These are phyloP conservation scores for Panellus pusillus DNA, from an alignment of 768 basidiomycete genomes.

Conservation along the genomic window DNA sequence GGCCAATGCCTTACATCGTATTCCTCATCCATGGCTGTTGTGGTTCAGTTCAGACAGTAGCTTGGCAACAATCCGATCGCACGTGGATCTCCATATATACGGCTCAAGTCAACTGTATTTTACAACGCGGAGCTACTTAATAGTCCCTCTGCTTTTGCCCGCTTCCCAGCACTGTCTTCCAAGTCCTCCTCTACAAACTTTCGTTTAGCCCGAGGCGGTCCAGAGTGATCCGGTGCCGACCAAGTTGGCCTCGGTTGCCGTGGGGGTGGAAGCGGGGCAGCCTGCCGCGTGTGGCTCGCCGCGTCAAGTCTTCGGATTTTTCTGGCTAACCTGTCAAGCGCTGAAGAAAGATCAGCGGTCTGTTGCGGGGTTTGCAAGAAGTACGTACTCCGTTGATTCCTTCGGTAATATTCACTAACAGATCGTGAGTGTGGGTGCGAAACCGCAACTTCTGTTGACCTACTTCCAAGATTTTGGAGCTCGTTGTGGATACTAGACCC, in stretches of 20 bases:
- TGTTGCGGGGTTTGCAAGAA: not conserved
- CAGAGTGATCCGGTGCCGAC: slow-evolving; percentile 24
- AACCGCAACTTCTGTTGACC: not conserved
- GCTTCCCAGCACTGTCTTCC: slow-evolving; percentile 25
- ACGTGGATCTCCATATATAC: slow-evolving; percentile 4
- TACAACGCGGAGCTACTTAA: slow-evolving; percentile 7
- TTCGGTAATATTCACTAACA: slow-evolving; percentile 52
- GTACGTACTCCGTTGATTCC: slow-evolving; percentile 48
- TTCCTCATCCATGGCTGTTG: slow-evolving; percentile 89
- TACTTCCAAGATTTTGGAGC: slow-evolving; percentile 54
- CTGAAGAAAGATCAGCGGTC: slow-evolving; percentile 25
- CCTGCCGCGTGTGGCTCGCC: slow-evolving; percentile 26
- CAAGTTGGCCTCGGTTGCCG: slow-evolving; percentile 26
- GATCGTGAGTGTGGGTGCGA: not conserved
- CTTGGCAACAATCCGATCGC: not conserved
- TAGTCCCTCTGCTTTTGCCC: slow-evolving; percentile 16
- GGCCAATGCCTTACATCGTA: slow-evolving; percentile 71
- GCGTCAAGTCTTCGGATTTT: slow-evolving; percentile 34
- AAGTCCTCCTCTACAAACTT: slow-evolving; percentile 33
- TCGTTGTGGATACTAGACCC: slow-evolving; percentile 51
- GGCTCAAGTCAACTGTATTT: not conserved
- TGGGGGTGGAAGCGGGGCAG: not conserved
- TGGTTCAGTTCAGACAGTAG: slow-evolving; percentile 25
- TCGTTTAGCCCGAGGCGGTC: slow-evolving; percentile 32
- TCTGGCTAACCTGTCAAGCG: slow-evolving; percentile 36